phyloP scores from a whole-genome alignment of 2,329 filamentous ascomycete species.

The Aspergillus costaricaensis region DNA sequence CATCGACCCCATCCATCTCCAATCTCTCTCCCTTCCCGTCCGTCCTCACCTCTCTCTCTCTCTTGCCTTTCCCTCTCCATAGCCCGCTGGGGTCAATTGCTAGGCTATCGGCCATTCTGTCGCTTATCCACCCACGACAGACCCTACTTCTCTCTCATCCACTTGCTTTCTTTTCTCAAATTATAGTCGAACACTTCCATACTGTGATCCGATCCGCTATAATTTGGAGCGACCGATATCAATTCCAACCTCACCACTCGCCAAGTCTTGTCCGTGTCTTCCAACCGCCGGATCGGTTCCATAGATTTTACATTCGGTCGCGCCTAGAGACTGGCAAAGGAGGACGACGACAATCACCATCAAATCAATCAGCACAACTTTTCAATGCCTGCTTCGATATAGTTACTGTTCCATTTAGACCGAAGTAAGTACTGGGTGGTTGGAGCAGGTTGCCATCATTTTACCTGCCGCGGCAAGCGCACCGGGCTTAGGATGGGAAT shows the following conservation, averaged over 20 bases:
- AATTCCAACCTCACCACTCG: neutral
- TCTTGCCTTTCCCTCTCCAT: neutral
- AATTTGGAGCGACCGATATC: neutral
- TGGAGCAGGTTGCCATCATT: neutral
- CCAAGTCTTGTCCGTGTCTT: neutral
- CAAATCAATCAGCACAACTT: neutral
- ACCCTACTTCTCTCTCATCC: neutral
- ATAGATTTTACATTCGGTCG: neutral
- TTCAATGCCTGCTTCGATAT: neutral
- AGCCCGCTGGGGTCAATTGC: constrained; percentile 13
- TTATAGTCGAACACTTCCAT: neutral
- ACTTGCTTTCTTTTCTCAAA: neutral
- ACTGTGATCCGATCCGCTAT: neutral
- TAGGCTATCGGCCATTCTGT: constrained; percentile 5
- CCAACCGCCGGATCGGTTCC: constrained; percentile 3
- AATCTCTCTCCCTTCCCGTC: neutral
- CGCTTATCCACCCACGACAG: neutral
- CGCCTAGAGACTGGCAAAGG: neutral
- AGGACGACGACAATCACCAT: neutral
- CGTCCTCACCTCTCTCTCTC: constrained; percentile 1
- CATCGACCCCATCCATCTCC: neutral
- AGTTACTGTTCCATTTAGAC: neutral
- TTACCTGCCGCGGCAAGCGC: neutral
- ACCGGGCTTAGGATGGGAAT: neutral
- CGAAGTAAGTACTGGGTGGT: neutral